Evolutionary conservation across 1,139 yeast genomes (phyloP).

Genomic region (Suzukiozyma palmioleophila): DNA sequence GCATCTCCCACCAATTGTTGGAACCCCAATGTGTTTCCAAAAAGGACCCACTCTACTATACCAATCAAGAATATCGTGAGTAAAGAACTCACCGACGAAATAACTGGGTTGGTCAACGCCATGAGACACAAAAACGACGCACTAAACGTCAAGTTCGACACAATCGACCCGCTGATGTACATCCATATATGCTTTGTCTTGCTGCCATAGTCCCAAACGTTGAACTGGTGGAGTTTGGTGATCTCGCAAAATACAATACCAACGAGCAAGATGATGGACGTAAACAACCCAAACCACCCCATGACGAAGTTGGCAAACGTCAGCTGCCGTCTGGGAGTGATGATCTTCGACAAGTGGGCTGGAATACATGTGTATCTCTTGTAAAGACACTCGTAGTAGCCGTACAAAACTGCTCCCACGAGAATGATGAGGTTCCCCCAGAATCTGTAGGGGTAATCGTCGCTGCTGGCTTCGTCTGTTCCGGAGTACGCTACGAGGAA

Average conservation of each 20-base stretch:
- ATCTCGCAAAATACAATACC: conserved; percentile 49
- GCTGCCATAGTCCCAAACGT: conserved; percentile 45
- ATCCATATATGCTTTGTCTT: conserved; percentile 37
- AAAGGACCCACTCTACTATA: conserved; percentile 68
- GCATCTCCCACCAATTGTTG: conserved; percentile 54
- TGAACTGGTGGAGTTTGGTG: conserved; percentile 55
- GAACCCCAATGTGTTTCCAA: conserved; percentile 48
- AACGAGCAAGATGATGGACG: conserved; percentile 47
- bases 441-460: conserved; percentile 54
- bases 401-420: conserved; percentile 77
- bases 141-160: conserved; percentile 65
- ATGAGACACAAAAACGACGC: conserved; percentile 72
- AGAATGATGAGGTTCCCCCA: conserved; percentile 71
- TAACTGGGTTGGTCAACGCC: conserved; percentile 83
- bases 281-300: conserved; percentile 57
- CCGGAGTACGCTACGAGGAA: conserved; percentile 77
- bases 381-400: conserved; percentile 81
- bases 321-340: conserved; percentile 46
- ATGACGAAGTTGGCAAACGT: conserved; percentile 45
- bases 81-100: conserved; percentile 77
- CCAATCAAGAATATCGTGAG: conserved; percentile 80
- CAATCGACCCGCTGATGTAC: conserved; percentile 46
- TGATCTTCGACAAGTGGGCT: conserved; percentile 36
- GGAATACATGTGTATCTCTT: conserved; percentile 78
- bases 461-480: conserved; percentile 18